phyloP scores from a whole-genome alignment of 1,284 basidiomycete species.

The Ceratobasidium theobromae region DNA sequence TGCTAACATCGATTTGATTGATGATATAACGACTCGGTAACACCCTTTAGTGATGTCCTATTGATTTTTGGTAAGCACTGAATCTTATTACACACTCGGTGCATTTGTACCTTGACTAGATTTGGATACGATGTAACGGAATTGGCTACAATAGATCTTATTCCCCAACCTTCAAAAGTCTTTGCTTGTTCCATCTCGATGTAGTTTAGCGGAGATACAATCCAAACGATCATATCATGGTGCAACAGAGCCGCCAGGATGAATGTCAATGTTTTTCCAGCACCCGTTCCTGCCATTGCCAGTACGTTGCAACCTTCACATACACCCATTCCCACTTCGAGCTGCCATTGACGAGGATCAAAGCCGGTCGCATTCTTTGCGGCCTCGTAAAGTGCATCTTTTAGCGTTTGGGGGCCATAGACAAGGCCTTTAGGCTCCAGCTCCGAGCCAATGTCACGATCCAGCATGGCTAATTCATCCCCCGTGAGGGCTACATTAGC shows the following conservation, averaged over 20 bases:
- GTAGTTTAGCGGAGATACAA: conserved; percentile 8
- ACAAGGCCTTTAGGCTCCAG: neutral
- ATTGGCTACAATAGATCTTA: neutral
- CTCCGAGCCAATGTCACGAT: neutral
- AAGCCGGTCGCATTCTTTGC: neutral
- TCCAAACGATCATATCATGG: neutral
- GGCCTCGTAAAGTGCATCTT: neutral
- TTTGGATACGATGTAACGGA: neutral
- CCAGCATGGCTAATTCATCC: neutral
- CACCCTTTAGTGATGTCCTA: neutral
- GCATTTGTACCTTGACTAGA: neutral
- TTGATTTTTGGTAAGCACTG: neutral
- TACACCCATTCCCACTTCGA: neutral
- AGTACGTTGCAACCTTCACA: neutral
- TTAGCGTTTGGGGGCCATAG: neutral
- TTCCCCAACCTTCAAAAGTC: neutral
- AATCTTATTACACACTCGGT: neutral
- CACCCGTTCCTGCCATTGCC: neutral
- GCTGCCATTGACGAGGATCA: neutral
- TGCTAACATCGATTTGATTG: neutral
- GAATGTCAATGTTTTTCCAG: neutral
- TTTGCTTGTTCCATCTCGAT: neutral
- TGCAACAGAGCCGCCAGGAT: neutral
- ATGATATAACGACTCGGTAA: neutral
- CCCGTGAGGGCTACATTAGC: neutral